A percentile compares a stretch with the other conserved stretches of the same genome.
phyloP scores from a whole-genome alignment of 768 basidiomycete species.

The Sutorius australiensis region DNA sequence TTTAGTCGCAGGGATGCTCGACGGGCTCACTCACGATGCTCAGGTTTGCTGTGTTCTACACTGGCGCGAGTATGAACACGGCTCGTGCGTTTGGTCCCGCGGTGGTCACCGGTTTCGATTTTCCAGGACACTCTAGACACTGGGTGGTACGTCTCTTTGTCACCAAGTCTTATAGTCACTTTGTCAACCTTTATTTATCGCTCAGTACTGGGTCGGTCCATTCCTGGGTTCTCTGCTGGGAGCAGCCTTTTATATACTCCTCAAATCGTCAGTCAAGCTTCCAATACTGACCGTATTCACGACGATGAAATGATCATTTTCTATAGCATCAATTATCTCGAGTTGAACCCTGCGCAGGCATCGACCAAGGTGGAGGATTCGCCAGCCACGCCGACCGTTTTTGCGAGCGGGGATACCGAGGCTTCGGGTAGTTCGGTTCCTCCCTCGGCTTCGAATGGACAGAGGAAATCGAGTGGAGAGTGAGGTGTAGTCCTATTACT shows the following conservation, averaged over 20 bases:
- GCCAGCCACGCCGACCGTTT: constrained; percentile 16
- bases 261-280: constrained; percentile 44
- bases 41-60: constrained; percentile 60
- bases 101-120: constrained; percentile 53
- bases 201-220: constrained; percentile 69
- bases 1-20: not conserved
- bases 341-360: constrained; percentile 30
- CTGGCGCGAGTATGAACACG: constrained; percentile 65
- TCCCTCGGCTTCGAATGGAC: not conserved
- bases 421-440: not conserved
- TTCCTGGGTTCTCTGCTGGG: constrained; percentile 61
- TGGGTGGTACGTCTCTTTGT: constrained; percentile 53
- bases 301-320: constrained; percentile 1
- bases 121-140: constrained; percentile 38
- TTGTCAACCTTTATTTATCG: constrained; percentile 5
- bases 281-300: not conserved
- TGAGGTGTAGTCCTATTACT: not conserved
- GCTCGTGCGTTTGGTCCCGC: constrained; percentile 71
- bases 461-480: not conserved
- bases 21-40: not conserved
- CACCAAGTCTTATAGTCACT: not conserved
- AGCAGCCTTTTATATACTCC: constrained; percentile 50
- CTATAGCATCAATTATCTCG: constrained; percentile 25
- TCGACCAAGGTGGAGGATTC: constrained; percentile 29
- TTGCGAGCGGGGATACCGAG: constrained; percentile 9